A percentile compares a stretch with the other conserved stretches of the same genome.
These are phyloP conservation scores for Thielaviopsis musarum DNA, from an alignment of 2,329 filamentous ascomycete species.

Conservation along the genomic window DNA sequence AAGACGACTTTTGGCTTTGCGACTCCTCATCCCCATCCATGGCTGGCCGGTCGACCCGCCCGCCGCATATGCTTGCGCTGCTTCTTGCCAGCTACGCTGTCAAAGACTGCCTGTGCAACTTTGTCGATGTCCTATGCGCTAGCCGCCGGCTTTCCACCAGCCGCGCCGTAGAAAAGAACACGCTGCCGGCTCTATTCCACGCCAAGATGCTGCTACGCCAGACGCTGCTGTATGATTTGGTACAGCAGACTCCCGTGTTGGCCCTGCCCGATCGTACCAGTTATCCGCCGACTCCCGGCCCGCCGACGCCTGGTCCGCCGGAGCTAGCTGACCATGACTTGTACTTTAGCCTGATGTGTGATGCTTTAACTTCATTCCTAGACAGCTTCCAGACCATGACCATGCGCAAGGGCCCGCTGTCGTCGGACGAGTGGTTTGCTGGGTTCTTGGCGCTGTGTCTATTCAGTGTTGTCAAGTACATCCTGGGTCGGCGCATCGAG, in stretches of 20 bases:
- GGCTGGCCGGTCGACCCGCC: conserved; percentile 22
- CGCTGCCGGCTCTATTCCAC: conserved; percentile 33
- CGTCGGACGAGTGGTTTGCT: conserved; percentile 31
- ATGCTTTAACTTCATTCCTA: conserved; percentile 34
- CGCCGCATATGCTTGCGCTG: conserved; percentile 33
- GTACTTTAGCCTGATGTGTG: conserved; percentile 31
- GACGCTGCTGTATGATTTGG: conserved; percentile 35
- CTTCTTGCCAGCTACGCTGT: conserved; percentile 36
- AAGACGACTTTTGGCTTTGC: conserved; percentile 38
- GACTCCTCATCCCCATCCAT: background rate
- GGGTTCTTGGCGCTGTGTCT: conserved; percentile 38
- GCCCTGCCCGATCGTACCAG: conserved; percentile 22
- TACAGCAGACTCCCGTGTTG: conserved; percentile 27
- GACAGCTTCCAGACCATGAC: conserved; percentile 33
- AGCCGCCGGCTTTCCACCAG: conserved; percentile 32
- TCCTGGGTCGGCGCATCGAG: conserved; percentile 27
- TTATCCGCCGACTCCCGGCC: conserved; percentile 8
- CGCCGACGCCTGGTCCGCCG: conserved; percentile 13
- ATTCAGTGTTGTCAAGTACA: conserved; percentile 37
- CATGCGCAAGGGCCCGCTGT: conserved; percentile 22
- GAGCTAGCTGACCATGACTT: conserved; percentile 31
- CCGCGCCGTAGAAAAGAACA: conserved; percentile 30
- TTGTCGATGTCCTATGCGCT: conserved; percentile 34
- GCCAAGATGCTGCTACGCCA: conserved; percentile 40
- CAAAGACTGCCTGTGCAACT: conserved; percentile 30